A percentile compares a stretch with the other conserved stretches of the same genome.
These are phyloP conservation scores for Pseudocercospora musae DNA, from an alignment of 2,329 filamentous ascomycete genomes.

Conservation along the genomic window DNA sequence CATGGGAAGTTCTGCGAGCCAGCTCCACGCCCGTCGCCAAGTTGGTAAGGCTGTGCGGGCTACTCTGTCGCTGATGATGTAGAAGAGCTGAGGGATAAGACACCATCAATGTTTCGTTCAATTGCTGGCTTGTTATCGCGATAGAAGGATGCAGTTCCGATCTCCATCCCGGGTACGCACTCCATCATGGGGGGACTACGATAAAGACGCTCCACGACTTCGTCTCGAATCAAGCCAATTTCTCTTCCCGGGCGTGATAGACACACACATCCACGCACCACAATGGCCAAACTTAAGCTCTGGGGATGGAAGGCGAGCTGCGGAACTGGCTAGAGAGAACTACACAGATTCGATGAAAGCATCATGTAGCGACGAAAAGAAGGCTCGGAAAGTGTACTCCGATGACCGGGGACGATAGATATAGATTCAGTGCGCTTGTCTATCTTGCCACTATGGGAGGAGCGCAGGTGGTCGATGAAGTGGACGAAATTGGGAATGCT, in stretches of 20 bases:
- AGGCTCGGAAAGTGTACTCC: slow-evolving; percentile 42
- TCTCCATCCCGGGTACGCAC: too few relatives aligned
- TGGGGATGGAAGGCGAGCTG: slow-evolving; percentile 38
- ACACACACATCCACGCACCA: slow-evolving; percentile 68
- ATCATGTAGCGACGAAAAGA: slow-evolving; percentile 51
- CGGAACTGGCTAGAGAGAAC: slow-evolving; percentile 58
- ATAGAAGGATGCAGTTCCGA: too few relatives aligned
- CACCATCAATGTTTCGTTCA: too few relatives aligned
- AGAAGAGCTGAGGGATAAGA: too few relatives aligned
- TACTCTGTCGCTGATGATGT: too few relatives aligned
- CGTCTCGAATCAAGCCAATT: slow-evolving; percentile 47
- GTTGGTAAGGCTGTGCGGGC: too few relatives aligned
- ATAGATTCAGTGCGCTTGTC: slow-evolving; percentile 41
- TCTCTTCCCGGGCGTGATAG: slow-evolving; percentile 59
- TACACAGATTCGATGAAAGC: slow-evolving; percentile 23
- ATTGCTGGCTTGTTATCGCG: too few relatives aligned
- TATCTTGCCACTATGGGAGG: slow-evolving; percentile 61
- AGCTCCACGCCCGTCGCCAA: too few relatives aligned
- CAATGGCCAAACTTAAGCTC: slow-evolving; percentile 49
- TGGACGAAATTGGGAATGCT: slow-evolving; percentile 55
- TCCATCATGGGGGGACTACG: too few relatives aligned
- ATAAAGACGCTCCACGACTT: slow-evolving; percentile 24
- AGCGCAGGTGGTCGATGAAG: slow-evolving; percentile 56
- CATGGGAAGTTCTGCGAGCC: too few relatives aligned
- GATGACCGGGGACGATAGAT: slow-evolving; percentile 41